A percentile compares a stretch with the other conserved stretches of the same genome.
Evolutionary conservation across 495 filamentous ascomycete species (phyloP).

Genomic region (Podospora australis): DNA sequence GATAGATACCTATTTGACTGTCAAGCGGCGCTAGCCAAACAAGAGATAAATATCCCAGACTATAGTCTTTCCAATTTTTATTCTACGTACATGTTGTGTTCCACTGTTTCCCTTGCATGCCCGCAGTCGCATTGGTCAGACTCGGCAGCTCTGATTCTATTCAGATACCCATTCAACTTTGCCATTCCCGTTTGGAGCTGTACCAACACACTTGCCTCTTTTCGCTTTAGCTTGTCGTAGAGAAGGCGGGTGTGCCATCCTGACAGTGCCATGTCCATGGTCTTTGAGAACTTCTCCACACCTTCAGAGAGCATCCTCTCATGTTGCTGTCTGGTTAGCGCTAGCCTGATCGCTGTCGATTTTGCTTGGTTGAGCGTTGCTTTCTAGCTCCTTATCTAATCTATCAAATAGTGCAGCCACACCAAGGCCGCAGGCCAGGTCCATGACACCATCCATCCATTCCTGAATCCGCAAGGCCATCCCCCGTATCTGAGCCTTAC

Average conservation of each 20-base stretch:
- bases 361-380: not conserved
- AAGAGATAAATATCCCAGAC: too few species aligned
- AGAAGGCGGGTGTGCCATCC: too few species aligned
- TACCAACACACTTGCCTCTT: conserved; percentile 25
- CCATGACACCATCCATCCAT: too few species aligned
- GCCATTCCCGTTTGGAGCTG: conserved; percentile 31
- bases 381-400: too few species aligned
- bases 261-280: not conserved
- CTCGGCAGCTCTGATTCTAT: conserved; percentile 20
- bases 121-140: conserved; percentile 23
- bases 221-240: conserved; percentile 3
- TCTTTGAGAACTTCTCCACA: conserved; percentile 2
- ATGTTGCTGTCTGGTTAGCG: not conserved
- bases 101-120: conserved; percentile 25
- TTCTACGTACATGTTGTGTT: too few species aligned
- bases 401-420: too few species aligned
- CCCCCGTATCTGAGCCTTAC: too few species aligned
- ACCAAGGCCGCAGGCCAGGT: too few species aligned
- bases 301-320: not conserved
- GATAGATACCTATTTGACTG: too few species aligned
- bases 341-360: not conserved
- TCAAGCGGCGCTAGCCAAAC: too few species aligned
- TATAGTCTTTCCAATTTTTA: too few species aligned
- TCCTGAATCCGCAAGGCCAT: too few species aligned
- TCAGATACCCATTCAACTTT: conserved; percentile 31